Base-by-base conservation (phyloP, 441 rosid species). In the Aquilaria agallochum region DNA sequence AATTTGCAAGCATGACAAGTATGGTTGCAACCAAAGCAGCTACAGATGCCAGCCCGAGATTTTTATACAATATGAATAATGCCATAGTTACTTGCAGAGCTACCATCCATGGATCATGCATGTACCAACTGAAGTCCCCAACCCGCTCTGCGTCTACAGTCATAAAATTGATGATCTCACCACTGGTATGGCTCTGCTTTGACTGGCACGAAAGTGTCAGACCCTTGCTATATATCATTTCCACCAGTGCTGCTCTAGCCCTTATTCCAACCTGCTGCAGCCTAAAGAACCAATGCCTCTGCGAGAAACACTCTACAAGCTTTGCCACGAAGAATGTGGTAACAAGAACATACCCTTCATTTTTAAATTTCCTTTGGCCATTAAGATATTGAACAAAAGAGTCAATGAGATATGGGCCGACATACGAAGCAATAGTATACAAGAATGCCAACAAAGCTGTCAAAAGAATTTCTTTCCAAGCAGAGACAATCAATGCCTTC, bases 401-500 rank as follows among this genome's bases (percentile, higher is more conserved):
- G 66, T 87, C 95, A 53, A 93, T 90, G 69, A 90, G 91, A 70
- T 83, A 85, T 0, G 96, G 98, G 9, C 96, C 95, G 34, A 88
- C 93, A 15, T 85, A 93, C 54, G 84, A 72, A 60, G 96, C 87
- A 32, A 76, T 0, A 0, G 89, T 79, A 68, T 72, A 64, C 50
- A 73, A 2, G 46, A 79, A 62, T 0, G 79, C 87, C 46, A 84
- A 66, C 15, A 88, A 54, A 47, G 74, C 83, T 32, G 97, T 74
- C 48, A 60, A 74, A 6, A 78, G 45, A 64, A 83, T 65, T 45
- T 90, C 98, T 66, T 80, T 81, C 97, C 95, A 82, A 46, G 59
- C 78, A n/a, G 81, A 58, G 15, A 80, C 58, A 71, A 83, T 12
- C 75, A 90, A 68, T 15, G 90, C 95, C 68, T 76, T 90, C 40